These are phyloP conservation scores for Hortiboletus flavorubellus DNA, from an alignment of 768 basidiomycete genomes.

Conservation along the genomic window DNA sequence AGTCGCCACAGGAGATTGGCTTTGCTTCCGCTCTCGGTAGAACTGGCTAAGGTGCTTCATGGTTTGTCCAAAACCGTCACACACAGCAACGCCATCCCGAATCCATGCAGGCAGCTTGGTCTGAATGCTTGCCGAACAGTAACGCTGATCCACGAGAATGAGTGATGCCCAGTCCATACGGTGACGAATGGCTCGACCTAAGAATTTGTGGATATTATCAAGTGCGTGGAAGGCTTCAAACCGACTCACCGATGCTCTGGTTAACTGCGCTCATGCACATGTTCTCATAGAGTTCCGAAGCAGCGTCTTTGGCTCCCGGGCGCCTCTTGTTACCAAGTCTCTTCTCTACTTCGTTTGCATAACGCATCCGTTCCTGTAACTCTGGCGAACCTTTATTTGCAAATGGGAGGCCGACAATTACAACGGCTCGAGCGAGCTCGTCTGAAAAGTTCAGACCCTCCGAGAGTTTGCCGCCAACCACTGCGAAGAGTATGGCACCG, in stretches of 20 bases:
- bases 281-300: slow-evolving; percentile 83
- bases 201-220: neutral
- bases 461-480: slow-evolving; percentile 95
- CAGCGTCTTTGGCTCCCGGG: slow-evolving; percentile 57
- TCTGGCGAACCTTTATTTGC: slow-evolving; percentile 90
- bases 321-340: slow-evolving; percentile 35
- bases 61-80: slow-evolving; percentile 67
- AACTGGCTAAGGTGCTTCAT: slow-evolving; percentile 68
- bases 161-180: slow-evolving; percentile 89
- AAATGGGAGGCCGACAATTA: slow-evolving; percentile 90
- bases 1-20: neutral
- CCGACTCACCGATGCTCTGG: slow-evolving; percentile 82
- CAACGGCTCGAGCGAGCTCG: slow-evolving; percentile 78
- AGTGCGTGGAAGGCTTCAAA: neutral
- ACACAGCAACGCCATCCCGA: slow-evolving; percentile 52
- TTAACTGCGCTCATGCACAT: slow-evolving; percentile 95
- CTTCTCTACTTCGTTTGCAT: slow-evolving; percentile 64
- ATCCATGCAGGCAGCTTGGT: slow-evolving; percentile 93
- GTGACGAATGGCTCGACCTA: slow-evolving; percentile 93
- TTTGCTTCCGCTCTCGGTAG: slow-evolving; percentile 53
- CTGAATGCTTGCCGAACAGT: slow-evolving; percentile 62
- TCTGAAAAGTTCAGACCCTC: slow-evolving; percentile 84
- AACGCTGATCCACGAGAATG: slow-evolving; percentile 83
- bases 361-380: slow-evolving; percentile 86
- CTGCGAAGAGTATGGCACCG: slow-evolving; percentile 87